Conservation (phyloP, 768 basidiomycete species). For the Pluteus cervinus region DNA sequence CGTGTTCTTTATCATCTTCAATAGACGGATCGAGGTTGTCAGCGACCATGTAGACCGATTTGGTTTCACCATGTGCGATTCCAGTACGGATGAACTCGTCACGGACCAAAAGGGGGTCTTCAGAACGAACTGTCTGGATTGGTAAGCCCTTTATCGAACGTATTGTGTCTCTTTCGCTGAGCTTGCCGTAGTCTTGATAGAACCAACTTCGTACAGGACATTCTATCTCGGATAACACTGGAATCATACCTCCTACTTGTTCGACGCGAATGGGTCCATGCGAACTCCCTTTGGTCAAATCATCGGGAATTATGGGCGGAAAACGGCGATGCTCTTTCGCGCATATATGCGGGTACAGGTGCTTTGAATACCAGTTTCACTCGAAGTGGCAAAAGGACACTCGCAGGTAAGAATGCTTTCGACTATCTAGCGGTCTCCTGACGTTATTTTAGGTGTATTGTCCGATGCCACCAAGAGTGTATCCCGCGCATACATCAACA, state of each 20-base stretch:
- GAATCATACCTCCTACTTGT: slow-evolving; percentile 80
- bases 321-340: slow-evolving; percentile 88
- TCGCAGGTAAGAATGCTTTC: slow-evolving; percentile 53
- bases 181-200: slow-evolving; percentile 87
- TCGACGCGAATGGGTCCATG: slow-evolving; percentile 69
- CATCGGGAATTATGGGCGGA: slow-evolving; percentile 97
- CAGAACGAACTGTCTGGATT: slow-evolving; percentile 92
- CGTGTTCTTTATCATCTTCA: slow-evolving; percentile 1
- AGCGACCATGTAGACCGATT: slow-evolving; percentile 66
- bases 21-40: slow-evolving; percentile 56
- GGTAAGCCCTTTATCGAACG: too few relatives aligned
- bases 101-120: slow-evolving; percentile 92
- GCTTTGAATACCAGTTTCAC: slow-evolving; percentile 97
- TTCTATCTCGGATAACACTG: slow-evolving; percentile 75
- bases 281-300: slow-evolving; percentile 68
- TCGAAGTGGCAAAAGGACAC: slow-evolving; percentile 86
- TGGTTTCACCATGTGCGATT: slow-evolving; percentile 81
- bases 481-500: slow-evolving; percentile 94
- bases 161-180: too few relatives aligned
- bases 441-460: slow-evolving; percentile 55
- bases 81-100: slow-evolving; percentile 59
- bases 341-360: slow-evolving; percentile 91
- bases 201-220: slow-evolving; percentile 97
- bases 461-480: slow-evolving; percentile 97
- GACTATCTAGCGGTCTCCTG: slow-evolving; percentile 5